These are phyloP conservation scores for Ogataea allantospora DNA, from an alignment of 805 yeast genomes.

Conservation along the genomic window DNA sequence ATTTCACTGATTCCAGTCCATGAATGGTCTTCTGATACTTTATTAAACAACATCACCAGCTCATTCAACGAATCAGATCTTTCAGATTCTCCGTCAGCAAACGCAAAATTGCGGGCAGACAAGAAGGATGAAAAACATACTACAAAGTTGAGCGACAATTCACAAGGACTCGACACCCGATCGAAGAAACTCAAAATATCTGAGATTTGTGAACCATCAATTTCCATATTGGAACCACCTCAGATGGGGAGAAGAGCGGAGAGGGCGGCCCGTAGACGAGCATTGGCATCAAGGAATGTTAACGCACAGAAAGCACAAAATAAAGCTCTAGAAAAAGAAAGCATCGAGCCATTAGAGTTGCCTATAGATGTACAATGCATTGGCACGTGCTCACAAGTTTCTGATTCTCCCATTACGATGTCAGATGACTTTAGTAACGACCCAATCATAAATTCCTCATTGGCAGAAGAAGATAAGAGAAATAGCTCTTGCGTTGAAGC, in stretches of 20 bases:
- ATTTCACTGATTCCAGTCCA: constrained; percentile 16
- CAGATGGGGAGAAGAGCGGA: constrained; percentile 1
- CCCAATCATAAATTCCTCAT: constrained; percentile 8
- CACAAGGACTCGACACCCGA: background rate
- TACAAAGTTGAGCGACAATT: background rate
- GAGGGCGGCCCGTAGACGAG: constrained; percentile 4
- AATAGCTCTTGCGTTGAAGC: background rate
- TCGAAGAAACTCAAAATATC: background rate
- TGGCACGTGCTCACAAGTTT: constrained; percentile 1
- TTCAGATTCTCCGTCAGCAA: constrained; percentile 20
- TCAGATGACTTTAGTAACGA: constrained; percentile 4
- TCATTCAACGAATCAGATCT: constrained; percentile 20
- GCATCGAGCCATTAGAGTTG: background rate
- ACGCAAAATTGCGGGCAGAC: constrained; percentile 11
- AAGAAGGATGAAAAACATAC: constrained; percentile 2
- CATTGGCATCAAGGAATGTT: background rate
- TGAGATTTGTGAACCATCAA: background rate
- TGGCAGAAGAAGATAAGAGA: background rate
- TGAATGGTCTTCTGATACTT: constrained; percentile 11
- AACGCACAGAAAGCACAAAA: background rate
- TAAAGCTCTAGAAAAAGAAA: background rate
- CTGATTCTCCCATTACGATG: background rate
- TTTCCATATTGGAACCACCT: background rate
- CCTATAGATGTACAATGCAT: background rate
- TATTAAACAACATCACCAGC: constrained; percentile 15